A percentile compares a stretch with the other conserved stretches of the same genome.
Evolutionary conservation across 495 filamentous ascomycete species (phyloP).

Genomic region (Choiromyces venosus): DNA sequence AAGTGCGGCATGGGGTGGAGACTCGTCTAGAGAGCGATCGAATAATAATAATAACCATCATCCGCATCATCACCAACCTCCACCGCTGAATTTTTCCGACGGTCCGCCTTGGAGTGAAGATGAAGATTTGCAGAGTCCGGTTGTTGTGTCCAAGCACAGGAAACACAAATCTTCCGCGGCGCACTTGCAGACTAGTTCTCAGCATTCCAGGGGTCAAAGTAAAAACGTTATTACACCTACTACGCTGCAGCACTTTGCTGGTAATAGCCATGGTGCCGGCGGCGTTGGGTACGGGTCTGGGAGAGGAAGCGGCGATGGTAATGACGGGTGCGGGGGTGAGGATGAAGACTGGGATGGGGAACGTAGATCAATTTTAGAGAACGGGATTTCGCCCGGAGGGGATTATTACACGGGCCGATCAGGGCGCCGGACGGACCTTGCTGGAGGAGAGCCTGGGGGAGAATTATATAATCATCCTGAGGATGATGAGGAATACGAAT

Average conservation of each 20-base stretch:
- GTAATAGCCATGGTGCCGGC: conserved; percentile 7
- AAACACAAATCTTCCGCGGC: conserved; percentile 72
- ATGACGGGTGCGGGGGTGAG: conserved; percentile 14
- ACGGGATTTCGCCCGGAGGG: conserved; percentile 37
- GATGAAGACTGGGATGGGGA: conserved; percentile 31
- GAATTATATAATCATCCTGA: conserved; percentile 39
- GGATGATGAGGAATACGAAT: conserved; percentile 30
- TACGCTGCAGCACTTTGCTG: conserved; percentile 32
- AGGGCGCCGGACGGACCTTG: conserved; percentile 38
- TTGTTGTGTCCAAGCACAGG: conserved; percentile 65
- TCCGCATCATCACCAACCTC: conserved; percentile 57
- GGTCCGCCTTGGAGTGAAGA: conserved; percentile 97
- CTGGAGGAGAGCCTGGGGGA: conserved; percentile 40
- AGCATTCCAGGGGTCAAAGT: conserved; percentile 33
- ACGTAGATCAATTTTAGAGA: conserved; percentile 36
- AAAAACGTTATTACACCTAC: conserved; percentile 33
- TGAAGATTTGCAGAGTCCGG: conserved; percentile 88
- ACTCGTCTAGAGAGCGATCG: conserved; percentile 39
- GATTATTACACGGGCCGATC: conserved; percentile 40
- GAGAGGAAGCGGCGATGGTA: background rate
- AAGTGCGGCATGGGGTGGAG: conserved; percentile 41
- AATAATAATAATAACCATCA: background rate
- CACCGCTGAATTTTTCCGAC: conserved; percentile 80
- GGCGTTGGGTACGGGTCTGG: background rate
- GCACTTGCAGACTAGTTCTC: conserved; percentile 36